phyloP scores from a whole-genome alignment of 2,329 filamentous ascomycete genomes.

The Rhynchosporium secalis region DNA sequence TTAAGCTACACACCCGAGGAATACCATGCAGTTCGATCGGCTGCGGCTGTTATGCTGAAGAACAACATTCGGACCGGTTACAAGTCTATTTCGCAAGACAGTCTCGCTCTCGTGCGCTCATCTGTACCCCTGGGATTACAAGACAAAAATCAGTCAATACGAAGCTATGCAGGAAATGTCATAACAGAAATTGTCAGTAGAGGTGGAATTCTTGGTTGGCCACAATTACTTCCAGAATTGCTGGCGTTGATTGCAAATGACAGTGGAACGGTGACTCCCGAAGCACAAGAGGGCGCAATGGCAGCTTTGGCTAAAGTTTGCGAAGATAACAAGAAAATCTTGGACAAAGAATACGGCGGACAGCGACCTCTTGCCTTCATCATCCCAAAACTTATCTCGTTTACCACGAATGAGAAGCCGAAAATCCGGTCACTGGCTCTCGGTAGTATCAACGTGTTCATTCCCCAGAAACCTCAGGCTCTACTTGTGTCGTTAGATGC shows the following conservation, averaged over 20 bases:
- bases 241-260: slow-evolving; percentile 75
- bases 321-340: slow-evolving; percentile 85
- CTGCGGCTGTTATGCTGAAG: slow-evolving; percentile 92
- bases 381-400: slow-evolving; percentile 86
- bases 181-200: slow-evolving; percentile 87
- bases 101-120: slow-evolving; percentile 75
- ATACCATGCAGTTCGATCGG: slow-evolving; percentile 77
- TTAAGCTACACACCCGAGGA: slow-evolving; percentile 59
- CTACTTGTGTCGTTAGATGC: slow-evolving; percentile 78
- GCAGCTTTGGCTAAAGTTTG: slow-evolving; percentile 91
- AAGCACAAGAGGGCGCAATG: slow-evolving; percentile 91
- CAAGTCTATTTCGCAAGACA: slow-evolving; percentile 72
- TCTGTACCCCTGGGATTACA: slow-evolving; percentile 77
- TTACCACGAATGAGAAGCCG: slow-evolving; percentile 72
- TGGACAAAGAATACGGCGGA: slow-evolving; percentile 86
- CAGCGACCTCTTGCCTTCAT: slow-evolving; percentile 85
- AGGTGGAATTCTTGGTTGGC: slow-evolving; percentile 87
- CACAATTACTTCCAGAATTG: slow-evolving; percentile 82
- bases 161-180: slow-evolving; percentile 87
- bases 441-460: slow-evolving; percentile 87
- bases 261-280: slow-evolving; percentile 63
- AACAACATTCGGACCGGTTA: slow-evolving; percentile 81
- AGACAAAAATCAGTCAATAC: slow-evolving; percentile 78
- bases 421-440: slow-evolving; percentile 81
- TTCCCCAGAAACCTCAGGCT: slow-evolving; percentile 79